These are phyloP conservation scores for Leishmania turanica DNA, from an alignment of 208 protist genomes.

Conservation along the genomic window DNA sequence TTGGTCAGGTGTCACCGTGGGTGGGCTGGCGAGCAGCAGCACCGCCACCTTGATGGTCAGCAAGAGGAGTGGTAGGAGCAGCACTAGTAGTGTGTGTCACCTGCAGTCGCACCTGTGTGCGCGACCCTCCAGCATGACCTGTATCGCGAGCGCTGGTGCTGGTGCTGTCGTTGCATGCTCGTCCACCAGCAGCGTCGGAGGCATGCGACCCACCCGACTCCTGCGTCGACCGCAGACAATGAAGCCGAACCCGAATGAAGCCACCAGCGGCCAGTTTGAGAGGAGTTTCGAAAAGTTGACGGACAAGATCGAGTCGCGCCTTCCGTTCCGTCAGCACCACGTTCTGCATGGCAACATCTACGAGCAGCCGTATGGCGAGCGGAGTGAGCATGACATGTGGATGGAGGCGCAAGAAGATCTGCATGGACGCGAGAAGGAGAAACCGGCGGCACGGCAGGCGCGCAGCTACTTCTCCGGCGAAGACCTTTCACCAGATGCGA, in stretches of 20 bases:
- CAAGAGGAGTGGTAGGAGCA: neutral
- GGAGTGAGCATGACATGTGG: slow-evolving; percentile 49
- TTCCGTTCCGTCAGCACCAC: slow-evolving; percentile 67
- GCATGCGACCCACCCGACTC: slow-evolving; percentile 30
- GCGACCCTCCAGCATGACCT: neutral
- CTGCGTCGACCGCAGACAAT: slow-evolving; percentile 63
- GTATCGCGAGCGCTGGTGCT: neutral
- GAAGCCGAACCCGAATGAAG: slow-evolving; percentile 80
- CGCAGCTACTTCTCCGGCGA: slow-evolving; percentile 74
- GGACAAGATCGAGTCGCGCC: slow-evolving; percentile 54
- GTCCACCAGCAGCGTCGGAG: neutral
- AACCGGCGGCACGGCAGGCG: slow-evolving; percentile 61
- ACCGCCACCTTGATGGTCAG: neutral
- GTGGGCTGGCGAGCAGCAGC: neutral
- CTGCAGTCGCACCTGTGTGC: neutral
- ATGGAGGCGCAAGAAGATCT: slow-evolving; percentile 68
- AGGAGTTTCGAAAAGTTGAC: slow-evolving; percentile 84
- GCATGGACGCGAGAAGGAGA: slow-evolving; percentile 55
- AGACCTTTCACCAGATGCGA: slow-evolving; percentile 53
- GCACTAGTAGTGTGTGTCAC: neutral
- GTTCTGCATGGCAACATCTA: slow-evolving; percentile 58
- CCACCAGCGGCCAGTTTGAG: slow-evolving; percentile 70
- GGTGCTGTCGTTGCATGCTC: neutral
- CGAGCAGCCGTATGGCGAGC: slow-evolving; percentile 70
- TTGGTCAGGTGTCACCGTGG: neutral